Conservation (phyloP, 2,329 filamentous ascomycete species). For the Diaporthe aspalathi region DNA sequence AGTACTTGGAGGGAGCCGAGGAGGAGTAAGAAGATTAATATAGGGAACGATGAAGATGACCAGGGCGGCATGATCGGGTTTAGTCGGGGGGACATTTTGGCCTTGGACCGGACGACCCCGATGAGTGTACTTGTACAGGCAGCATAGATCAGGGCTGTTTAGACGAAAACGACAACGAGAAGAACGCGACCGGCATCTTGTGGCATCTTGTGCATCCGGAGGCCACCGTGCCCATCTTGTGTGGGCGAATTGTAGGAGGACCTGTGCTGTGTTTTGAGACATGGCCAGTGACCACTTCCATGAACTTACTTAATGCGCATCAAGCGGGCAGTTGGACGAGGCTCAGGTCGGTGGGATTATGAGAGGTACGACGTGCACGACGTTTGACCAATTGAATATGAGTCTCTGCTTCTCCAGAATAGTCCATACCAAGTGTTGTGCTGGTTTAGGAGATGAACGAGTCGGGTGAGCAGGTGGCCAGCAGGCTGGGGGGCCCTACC, state of each 20-base stretch:
- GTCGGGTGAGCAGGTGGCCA: neutral
- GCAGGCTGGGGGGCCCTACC: neutral
- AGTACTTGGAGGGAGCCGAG: constrained; percentile 80
- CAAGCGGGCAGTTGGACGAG: neutral
- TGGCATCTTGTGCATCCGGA: neutral
- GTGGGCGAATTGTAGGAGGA: neutral
- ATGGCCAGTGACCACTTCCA: neutral
- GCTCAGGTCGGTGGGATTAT: neutral
- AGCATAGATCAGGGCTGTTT: constrained; percentile 38
- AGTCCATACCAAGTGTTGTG: too few relatives aligned
- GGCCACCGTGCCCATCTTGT: neutral
- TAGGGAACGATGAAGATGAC: neutral
- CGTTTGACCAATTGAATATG: neutral
- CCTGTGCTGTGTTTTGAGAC: neutral
- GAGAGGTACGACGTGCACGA: neutral
- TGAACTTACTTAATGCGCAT: neutral
- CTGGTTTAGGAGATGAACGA: neutral
- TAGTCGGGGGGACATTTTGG: neutral
- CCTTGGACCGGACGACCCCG: neutral
- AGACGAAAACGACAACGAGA: constrained; percentile 32
- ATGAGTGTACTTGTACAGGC: constrained; percentile 36
- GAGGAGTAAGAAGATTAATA: constrained; percentile 62
- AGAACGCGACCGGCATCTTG: constrained; percentile 12
- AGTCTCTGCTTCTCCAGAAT: neutral
- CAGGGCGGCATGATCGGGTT: neutral